Evolutionary conservation across 805 yeast species (phyloP).

Genomic region (Metschnikowia reukaufii): DNA sequence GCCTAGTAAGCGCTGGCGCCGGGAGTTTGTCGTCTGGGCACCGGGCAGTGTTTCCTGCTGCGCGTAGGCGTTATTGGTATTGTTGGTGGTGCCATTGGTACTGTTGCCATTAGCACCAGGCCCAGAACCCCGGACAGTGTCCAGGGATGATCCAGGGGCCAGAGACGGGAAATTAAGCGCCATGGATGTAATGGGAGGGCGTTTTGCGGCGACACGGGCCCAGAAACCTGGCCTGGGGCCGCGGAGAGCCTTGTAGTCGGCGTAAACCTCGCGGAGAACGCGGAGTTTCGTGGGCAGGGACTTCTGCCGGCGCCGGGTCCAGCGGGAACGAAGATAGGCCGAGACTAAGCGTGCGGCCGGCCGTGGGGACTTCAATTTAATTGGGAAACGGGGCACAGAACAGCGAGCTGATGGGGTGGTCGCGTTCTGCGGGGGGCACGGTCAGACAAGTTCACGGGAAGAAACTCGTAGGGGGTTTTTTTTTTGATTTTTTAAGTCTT

Average conservation of each 20-base stretch:
- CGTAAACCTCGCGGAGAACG: slow-evolving; percentile 31
- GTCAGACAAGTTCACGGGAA: no score
- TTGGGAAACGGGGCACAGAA: slow-evolving; percentile 8
- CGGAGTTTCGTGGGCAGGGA: slow-evolving; percentile 24
- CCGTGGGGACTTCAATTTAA: slow-evolving; percentile 12
- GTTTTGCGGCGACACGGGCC: slow-evolving; percentile 17
- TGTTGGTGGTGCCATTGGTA: slow-evolving; percentile 1
- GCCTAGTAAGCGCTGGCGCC: slow-evolving; percentile 49
- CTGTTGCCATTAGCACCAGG: no score
- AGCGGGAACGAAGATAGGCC: slow-evolving; percentile 16
- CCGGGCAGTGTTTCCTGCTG: no score
- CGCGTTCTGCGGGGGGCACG: no score
- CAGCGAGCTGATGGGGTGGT: slow-evolving; percentile 1
- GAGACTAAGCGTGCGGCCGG: slow-evolving; percentile 15
- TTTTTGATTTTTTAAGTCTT: no score
- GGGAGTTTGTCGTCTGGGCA: slow-evolving; percentile 21
- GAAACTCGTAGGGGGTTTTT: no score
- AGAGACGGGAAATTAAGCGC: no score
- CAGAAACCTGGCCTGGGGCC: slow-evolving; percentile 18
- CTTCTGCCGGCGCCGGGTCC: slow-evolving; percentile 14
- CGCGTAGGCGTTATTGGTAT: slow-evolving; percentile 6
- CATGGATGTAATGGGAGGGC: slow-evolving; percentile 17
- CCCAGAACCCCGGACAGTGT: no score
- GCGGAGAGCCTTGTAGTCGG: slow-evolving; percentile 32
- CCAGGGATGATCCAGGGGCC: no score